Evolutionary conservation across 805 yeast species (phyloP), one percentile per base, ranked within the genome.

Genomic region (Hermanozyma aechmeae): DNA sequence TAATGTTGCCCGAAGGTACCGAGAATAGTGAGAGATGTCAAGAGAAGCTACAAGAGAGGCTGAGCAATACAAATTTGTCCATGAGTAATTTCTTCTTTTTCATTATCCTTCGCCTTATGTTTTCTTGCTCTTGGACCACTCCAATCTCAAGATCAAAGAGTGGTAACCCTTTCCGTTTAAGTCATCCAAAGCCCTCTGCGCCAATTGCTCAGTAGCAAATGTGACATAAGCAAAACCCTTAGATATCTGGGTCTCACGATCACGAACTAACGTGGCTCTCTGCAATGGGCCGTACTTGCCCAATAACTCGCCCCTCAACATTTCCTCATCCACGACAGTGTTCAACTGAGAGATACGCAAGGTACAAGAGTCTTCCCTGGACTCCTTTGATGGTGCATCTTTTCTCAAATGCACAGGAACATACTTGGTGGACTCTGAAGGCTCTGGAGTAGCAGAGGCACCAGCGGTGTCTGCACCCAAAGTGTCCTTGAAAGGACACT

Each of bases 151-250:
- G 53, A 89, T 86, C 73, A 89, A 69, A 49, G 79, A 81, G 72
- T 80, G 82, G 71, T 80, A 81, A 70, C 96, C 95, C 66, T 76
- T 80, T 49, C 96, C 96, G 56, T 92, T 71, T 58, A 86, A 70
- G 31, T 51, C 55, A 38, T 80, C 76, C 59, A 80, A 65, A 29
- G 96, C 97, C 41, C 53, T 56, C 58, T 81, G 78, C 25, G 97
- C 98, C 43, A 61, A 64, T 33, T 58, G 55, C 50, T 75, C 75
- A 32, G 76, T 69, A 35, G 69, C 73, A 55, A 82, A 82, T 36
- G 89, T 79, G 41, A 87, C 93, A 58, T 84, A 92, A 5, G 97
- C 97, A 58, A 89, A 76, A 51, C 99, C 99, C 63, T 85, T 81
- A 25, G 95, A 82, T 58, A 79, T 79, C 41, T 95, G 92, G 16